A percentile compares a stretch with the other conserved stretches of the same genome.
phyloP scores from a whole-genome alignment of 805 yeast species.

The Starmerella vaccinii region DNA sequence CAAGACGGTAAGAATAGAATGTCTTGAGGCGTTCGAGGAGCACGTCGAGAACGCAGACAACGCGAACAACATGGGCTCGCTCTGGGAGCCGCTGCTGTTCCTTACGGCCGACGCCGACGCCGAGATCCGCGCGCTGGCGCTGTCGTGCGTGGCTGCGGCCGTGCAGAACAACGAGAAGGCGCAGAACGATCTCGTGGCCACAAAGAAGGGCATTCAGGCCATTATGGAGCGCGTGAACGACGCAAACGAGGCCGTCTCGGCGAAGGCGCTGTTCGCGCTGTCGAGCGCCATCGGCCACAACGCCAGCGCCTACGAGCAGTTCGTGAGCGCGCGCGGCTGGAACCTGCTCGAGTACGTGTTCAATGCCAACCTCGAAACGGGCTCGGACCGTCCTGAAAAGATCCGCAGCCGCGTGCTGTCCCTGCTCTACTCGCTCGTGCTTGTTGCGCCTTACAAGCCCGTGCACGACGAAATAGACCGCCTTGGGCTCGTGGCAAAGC shows the following conservation, averaged over 20 bases:
- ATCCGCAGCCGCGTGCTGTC: constrained; percentile 19
- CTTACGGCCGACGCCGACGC: constrained; percentile 38
- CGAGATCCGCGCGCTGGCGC: constrained; percentile 47
- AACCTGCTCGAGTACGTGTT: constrained; percentile 34
- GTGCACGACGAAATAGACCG: constrained; percentile 15
- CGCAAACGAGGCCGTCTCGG: constrained; percentile 32
- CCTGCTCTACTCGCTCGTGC: constrained; percentile 15
- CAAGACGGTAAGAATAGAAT: constrained; percentile 55
- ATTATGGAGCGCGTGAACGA: constrained; percentile 28
- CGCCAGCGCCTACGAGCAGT: constrained; percentile 43
- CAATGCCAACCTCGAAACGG: constrained; percentile 10
- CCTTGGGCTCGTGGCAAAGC: constrained; percentile 4
- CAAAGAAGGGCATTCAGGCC: constrained; percentile 27
- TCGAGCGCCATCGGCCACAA: constrained; percentile 66
- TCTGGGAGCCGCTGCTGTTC: constrained; percentile 68
- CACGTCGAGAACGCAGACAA: constrained; percentile 86
- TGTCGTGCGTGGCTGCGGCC: constrained; percentile 77
- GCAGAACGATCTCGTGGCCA: constrained; percentile 48
- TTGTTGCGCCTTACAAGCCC: constrained; percentile 11
- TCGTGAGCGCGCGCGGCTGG: constrained; percentile 57
- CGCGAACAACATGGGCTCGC: constrained; percentile 80
- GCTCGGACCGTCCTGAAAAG: constrained; percentile 4
- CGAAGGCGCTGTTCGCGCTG: constrained; percentile 69
- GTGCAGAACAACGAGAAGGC: constrained; percentile 79
- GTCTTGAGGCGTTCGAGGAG: constrained; percentile 89